Percentiles rank a stretch among this genome's conserved stretches.
These are phyloP conservation scores for Agaricus bisporus DNA, from an alignment of 768 basidiomycete species.

Conservation along the genomic window DNA sequence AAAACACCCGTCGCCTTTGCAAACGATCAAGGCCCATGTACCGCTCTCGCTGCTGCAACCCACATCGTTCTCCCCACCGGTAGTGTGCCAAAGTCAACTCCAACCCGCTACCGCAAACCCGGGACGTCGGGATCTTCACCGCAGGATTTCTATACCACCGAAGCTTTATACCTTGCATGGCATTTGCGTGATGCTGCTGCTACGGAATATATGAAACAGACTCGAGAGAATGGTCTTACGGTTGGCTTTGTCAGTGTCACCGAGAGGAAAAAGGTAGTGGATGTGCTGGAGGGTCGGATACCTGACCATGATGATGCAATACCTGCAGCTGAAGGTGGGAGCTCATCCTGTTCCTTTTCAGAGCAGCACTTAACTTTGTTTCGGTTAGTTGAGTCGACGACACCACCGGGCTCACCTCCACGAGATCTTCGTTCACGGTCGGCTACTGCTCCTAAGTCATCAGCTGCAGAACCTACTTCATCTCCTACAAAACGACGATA, in stretches of 20 bases:
- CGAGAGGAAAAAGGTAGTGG: slow-evolving; percentile 79
- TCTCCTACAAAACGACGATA: slow-evolving; percentile 71
- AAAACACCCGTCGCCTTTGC: slow-evolving; percentile 46
- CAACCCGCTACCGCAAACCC: slow-evolving; percentile 75
- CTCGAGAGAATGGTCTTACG: slow-evolving; percentile 65
- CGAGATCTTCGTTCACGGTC: slow-evolving; percentile 23
- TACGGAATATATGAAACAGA: slow-evolving; percentile 87
- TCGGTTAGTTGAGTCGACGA: slow-evolving; percentile 20
- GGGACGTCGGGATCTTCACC: slow-evolving; percentile 26
- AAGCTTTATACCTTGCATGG: slow-evolving; percentile 85
- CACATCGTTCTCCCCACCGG: slow-evolving; percentile 52
- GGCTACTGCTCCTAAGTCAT: slow-evolving; percentile 22
- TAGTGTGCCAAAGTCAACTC: slow-evolving; percentile 61
- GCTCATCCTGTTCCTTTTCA: slow-evolving; percentile 13
- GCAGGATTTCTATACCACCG: slow-evolving; percentile 69
- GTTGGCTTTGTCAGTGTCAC: slow-evolving; percentile 80
- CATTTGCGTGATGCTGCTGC: slow-evolving; percentile 62
- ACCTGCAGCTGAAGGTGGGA: slow-evolving; percentile 32
- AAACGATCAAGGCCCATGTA: slow-evolving; percentile 32
- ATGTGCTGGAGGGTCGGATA: slow-evolving; percentile 70
- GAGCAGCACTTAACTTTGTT: background rate
- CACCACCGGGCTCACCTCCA: slow-evolving; percentile 51
- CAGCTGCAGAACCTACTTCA: slow-evolving; percentile 26
- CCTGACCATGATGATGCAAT: slow-evolving; percentile 45
- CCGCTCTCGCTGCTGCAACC: slow-evolving; percentile 51